Conservation (phyloP, 495 filamentous ascomycete genomes). For the Chlorociboria aeruginascens region DNA sequence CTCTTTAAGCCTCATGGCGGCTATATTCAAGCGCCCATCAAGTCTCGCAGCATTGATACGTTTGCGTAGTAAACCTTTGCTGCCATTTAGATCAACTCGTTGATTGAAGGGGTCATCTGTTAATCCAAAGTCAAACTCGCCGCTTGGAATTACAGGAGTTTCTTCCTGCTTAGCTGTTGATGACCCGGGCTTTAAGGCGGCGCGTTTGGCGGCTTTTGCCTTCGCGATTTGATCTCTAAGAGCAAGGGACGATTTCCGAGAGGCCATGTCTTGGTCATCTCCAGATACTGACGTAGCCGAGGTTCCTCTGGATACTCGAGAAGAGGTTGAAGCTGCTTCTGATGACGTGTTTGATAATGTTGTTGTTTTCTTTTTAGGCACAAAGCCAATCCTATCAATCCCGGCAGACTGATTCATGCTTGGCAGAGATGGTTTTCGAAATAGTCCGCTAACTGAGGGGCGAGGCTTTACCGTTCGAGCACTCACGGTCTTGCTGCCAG, state of each 20-base stretch:
- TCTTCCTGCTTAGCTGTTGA: slow-evolving; percentile 28
- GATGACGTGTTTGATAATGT: slow-evolving; percentile 33
- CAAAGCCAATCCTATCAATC: slow-evolving; percentile 25
- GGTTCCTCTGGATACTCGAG: slow-evolving; percentile 25
- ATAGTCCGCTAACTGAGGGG: slow-evolving; percentile 41
- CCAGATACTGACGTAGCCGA: slow-evolving; percentile 12
- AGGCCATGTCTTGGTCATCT: slow-evolving; percentile 14
- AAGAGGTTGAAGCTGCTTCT: slow-evolving; percentile 29
- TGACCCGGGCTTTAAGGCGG: slow-evolving; percentile 31
- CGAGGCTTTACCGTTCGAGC: slow-evolving; percentile 38
- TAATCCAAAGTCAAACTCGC: slow-evolving; percentile 42
- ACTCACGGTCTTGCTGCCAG: slow-evolving; percentile 37
- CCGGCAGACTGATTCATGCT: slow-evolving; percentile 26
- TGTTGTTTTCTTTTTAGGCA: slow-evolving; percentile 29
- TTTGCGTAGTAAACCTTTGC: slow-evolving; percentile 56
- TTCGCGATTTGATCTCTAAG: slow-evolving; percentile 87
- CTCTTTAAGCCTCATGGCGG: slow-evolving; percentile 66
- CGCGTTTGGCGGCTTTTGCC: slow-evolving; percentile 74
- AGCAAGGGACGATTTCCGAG: slow-evolving; percentile 60
- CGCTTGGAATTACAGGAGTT: slow-evolving; percentile 30
- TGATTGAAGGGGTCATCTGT: slow-evolving; percentile 57
- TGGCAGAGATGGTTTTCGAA: slow-evolving; percentile 38
- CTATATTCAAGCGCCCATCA: slow-evolving; percentile 81
- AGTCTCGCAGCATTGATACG: slow-evolving; percentile 64
- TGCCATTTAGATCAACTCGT: slow-evolving; percentile 41